Evolutionary conservation across 2,329 filamentous ascomycete genomes (phyloP).

Genomic region (Aspergillus fischeri): DNA sequence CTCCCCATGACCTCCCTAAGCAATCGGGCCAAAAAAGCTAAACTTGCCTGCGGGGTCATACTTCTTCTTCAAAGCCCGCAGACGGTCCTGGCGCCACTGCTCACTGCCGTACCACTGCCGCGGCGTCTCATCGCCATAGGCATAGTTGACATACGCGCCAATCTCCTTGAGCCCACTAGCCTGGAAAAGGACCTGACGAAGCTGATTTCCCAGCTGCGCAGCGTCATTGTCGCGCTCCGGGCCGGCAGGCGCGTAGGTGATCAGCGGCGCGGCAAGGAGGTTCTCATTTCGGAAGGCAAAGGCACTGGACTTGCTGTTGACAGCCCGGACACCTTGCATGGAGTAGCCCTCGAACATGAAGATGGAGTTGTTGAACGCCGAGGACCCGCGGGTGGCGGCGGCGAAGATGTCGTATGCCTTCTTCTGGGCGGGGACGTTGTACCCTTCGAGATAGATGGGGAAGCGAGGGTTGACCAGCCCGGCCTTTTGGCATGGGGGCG

Average conservation of each 20-base stretch:
- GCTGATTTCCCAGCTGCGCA: slow-evolving; percentile 22
- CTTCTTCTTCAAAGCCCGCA: slow-evolving; percentile 29
- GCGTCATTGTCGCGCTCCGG: slow-evolving; percentile 22
- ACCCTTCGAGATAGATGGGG: slow-evolving; percentile 43
- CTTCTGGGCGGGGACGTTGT: slow-evolving; percentile 36
- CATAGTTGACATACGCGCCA: slow-evolving; percentile 31
- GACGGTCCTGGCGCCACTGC: slow-evolving; percentile 28
- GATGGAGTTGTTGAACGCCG: slow-evolving; percentile 38
- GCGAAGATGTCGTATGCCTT: slow-evolving; percentile 38
- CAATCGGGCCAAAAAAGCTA: slow-evolving; percentile 28
- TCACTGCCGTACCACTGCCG: slow-evolving; percentile 29
- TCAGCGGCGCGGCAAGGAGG: slow-evolving; percentile 34
- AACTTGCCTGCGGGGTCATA: slow-evolving; percentile 33
- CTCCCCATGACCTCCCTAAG: background rate
- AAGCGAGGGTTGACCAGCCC: slow-evolving; percentile 41
- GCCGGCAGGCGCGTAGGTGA: slow-evolving; percentile 26
- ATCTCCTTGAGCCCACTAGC: slow-evolving; percentile 18
- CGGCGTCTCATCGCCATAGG: slow-evolving; percentile 23
- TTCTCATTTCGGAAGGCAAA: slow-evolving; percentile 47
- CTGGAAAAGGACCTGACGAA: slow-evolving; percentile 26
- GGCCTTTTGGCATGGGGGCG: slow-evolving; percentile 42
- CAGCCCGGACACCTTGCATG: slow-evolving; percentile 39
- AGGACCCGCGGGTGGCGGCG: slow-evolving; percentile 24
- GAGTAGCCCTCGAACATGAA: slow-evolving; percentile 58
- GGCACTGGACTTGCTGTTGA: slow-evolving; percentile 37